These are phyloP conservation scores for Ceratobasidium papillatum DNA, from an alignment of 1,284 basidiomycete species.

Conservation along the genomic window DNA sequence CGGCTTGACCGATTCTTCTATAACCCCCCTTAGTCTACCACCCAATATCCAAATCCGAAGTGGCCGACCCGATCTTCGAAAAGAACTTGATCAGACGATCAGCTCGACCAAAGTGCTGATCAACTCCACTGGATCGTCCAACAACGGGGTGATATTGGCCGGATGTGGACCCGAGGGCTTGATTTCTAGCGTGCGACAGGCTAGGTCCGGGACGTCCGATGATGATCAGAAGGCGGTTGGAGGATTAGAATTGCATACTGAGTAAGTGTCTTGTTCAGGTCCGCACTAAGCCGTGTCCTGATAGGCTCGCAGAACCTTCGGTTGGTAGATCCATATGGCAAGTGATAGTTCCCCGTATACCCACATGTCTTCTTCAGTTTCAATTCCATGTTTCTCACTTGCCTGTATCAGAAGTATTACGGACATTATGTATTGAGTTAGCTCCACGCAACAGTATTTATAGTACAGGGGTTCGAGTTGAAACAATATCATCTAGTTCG, in stretches of 20 bases:
- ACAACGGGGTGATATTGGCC: slow-evolving; percentile 68
- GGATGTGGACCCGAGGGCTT: slow-evolving; percentile 71
- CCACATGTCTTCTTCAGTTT: no score
- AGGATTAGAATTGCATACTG: slow-evolving; percentile 21
- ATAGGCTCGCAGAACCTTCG: background rate
- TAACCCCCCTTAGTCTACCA: slow-evolving; percentile 53
- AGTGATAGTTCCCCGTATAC: no score
- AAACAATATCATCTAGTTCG: no score
- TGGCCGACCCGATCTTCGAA: slow-evolving; percentile 60
- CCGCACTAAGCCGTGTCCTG: background rate
- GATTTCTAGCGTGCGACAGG: slow-evolving; percentile 58
- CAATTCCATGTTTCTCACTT: no score
- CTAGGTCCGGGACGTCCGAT: background rate
- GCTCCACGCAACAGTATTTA: no score
- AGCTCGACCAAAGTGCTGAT: slow-evolving; percentile 60
- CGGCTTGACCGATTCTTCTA: slow-evolving; percentile 43
- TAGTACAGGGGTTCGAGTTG: no score
- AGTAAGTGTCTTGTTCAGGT: slow-evolving; percentile 8
- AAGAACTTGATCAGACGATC: slow-evolving; percentile 52
- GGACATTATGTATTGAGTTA: no score
- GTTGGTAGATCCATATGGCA: slow-evolving; percentile 12
- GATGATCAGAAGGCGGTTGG: slow-evolving; percentile 14
- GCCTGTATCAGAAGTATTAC: no score
- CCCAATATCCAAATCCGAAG: slow-evolving; percentile 59
- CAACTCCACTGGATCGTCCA: slow-evolving; percentile 57